Evolutionary conservation across 106 monocot genomes (phyloP).

Genomic region (Allium fistulosum): DNA sequence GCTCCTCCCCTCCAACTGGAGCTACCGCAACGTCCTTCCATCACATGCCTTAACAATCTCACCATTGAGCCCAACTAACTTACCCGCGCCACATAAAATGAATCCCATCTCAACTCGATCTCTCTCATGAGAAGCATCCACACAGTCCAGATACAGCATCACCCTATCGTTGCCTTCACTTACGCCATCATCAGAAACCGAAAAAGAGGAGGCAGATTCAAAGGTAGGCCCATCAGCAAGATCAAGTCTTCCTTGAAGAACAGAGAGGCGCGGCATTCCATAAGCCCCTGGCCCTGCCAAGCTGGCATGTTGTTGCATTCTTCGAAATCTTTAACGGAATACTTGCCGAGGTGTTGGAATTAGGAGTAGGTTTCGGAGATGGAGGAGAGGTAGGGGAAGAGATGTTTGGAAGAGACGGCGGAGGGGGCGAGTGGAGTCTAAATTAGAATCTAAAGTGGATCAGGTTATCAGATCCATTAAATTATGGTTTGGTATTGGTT

Average conservation of each 20-base stretch:
- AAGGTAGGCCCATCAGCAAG: conserved; percentile 77
- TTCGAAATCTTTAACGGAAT: conserved; percentile 17
- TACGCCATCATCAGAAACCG: conserved; percentile 36
- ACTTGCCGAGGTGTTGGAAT: conserved; percentile 67
- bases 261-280: conserved; percentile 75
- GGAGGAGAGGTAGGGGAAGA: conserved; percentile 40
- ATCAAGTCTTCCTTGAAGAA: conserved; percentile 94
- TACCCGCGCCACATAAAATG: conserved; percentile 92
- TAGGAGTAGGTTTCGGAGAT: conserved; percentile 65
- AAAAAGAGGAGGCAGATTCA: conserved; percentile 73
- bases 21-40: conserved; percentile 65
- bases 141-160: conserved; percentile 78
- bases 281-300: conserved; percentile 65
- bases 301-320: conserved; percentile 9
- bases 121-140: conserved; percentile 91
- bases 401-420: conserved; percentile 35
- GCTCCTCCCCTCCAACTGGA: no score
- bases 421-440: conserved; percentile 24
- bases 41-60: conserved; percentile 76
- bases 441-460: conserved; percentile 19
- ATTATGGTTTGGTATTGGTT: not conserved
- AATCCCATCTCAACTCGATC: conserved; percentile 78
- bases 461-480: conserved; percentile 9
- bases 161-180: conserved; percentile 66
- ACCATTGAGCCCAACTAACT: conserved; percentile 67